Evolutionary conservation across 1,139 yeast species (phyloP), one percentile per base, ranked within the genome.

Genomic region (Kodamaea sp.): DNA sequence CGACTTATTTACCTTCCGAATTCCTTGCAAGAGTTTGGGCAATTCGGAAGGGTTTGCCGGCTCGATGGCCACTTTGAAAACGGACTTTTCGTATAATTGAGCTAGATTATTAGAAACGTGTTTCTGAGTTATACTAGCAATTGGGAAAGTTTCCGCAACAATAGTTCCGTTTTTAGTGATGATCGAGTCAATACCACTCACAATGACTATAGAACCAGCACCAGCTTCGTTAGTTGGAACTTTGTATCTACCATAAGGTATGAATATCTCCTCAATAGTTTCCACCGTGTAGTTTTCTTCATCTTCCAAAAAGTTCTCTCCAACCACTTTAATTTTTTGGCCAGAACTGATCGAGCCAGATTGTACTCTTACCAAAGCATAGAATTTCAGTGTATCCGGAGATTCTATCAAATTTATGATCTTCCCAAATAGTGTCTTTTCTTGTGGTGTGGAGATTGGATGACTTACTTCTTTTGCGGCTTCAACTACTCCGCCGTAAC

Each of bases 21-120:
- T 62, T 0, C 90, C 89, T 13, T 77, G 82, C 11, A 83, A 63
- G 51, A 90, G 66, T 41, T 75, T 74, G 0, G 95, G 94, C 15
- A 86, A 62, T 37, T 90, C 95, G 0, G 87, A 73, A 0, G 96
- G 96, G 22, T 74, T 70, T 14, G 74, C 70, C 0, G 97, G 95
- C 48, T 89, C 95, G 12, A 92, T 74, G 1, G 95, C 89, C 4
- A 90, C 77, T 51, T 88, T 88, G 50, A 86, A 78, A 1, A 86
- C 81, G 4, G 41, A 35, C 12, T 30, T 28, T 5, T 29, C 31
- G 8, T 16, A 24, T 5, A 14, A 28, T 8, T 15, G 14, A 10
- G 21, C 7, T 10, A 20, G 30, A 14, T 22, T 32, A 5, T 22
- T 27, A 5, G 34, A 14, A n/a, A 32, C 15, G 8, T 27, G 26